Evolutionary conservation across 1,139 yeast species (phyloP).

Genomic region (Zygoascus meyerae): DNA sequence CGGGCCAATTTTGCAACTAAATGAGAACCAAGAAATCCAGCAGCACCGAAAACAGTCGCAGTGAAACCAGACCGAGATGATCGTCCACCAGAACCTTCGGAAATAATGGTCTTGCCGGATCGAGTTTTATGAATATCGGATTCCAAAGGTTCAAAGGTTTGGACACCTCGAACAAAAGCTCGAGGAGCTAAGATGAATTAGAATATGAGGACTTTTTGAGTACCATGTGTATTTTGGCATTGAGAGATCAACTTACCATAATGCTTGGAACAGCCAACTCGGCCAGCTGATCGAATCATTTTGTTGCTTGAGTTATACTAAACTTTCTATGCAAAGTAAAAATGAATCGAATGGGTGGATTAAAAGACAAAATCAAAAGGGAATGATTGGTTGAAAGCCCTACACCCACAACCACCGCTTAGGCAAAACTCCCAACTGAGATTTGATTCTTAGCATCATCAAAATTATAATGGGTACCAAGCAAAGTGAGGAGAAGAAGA

Average conservation of each 20-base stretch:
- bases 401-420: not conserved
- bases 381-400: not conserved
- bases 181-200: not conserved
- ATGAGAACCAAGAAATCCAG: conserved; percentile 75
- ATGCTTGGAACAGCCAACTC: conserved; percentile 5
- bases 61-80: conserved; percentile 89
- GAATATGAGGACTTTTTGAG: not conserved
- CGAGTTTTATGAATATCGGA: conserved; percentile 71
- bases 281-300: conserved; percentile 6
- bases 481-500: conserved; percentile 4
- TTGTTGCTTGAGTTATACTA: not conserved
- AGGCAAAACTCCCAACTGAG: not conserved
- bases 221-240: not conserved
- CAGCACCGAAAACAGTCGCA: conserved; percentile 82
- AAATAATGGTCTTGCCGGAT: conserved; percentile 64
- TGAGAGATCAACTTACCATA: conserved; percentile 4
- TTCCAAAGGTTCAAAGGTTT: conserved; percentile 36
- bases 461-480: conserved; percentile 2
- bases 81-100: conserved; percentile 70
- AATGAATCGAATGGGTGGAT: conserved; percentile 2
- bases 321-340: not conserved
- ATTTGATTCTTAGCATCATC: not conserved
- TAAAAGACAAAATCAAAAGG: conserved; percentile 7
- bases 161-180: conserved; percentile 27
- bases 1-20: conserved; percentile 67